Evolutionary conservation across 805 yeast genomes (phyloP).

Genomic region (Suhomyces kilbournensis): DNA sequence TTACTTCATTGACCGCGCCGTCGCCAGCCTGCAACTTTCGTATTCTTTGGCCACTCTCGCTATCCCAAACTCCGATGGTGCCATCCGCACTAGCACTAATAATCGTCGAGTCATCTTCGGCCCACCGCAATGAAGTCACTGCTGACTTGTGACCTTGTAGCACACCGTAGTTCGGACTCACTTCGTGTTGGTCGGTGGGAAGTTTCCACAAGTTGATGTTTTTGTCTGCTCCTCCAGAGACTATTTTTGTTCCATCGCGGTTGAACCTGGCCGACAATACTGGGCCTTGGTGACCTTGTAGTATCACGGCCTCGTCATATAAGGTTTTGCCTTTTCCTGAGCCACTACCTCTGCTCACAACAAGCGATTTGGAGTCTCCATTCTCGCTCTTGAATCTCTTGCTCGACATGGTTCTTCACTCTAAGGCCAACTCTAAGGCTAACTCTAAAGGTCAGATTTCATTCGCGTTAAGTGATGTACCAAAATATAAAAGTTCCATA

Average conservation of each 20-base stretch:
- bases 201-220: slow-evolving; percentile 47
- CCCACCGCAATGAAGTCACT: slow-evolving; percentile 59
- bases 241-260: slow-evolving; percentile 49
- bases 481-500: no score
- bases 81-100: slow-evolving; percentile 60
- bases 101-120: slow-evolving; percentile 38
- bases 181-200: slow-evolving; percentile 24
- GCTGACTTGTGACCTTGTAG: slow-evolving; percentile 62
- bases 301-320: slow-evolving; percentile 29
- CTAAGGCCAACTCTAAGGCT: no score
- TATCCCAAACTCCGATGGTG: slow-evolving; percentile 62
- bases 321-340: slow-evolving; percentile 10
- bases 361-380: background rate
- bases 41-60: slow-evolving; percentile 50
- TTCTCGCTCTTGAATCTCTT: background rate
- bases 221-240: slow-evolving; percentile 62
- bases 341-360: background rate
- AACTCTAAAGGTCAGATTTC: no score
- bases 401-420: background rate
- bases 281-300: slow-evolving; percentile 54
- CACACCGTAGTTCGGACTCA: slow-evolving; percentile 42
- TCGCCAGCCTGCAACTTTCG: slow-evolving; percentile 54
- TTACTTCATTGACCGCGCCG: slow-evolving; percentile 56
- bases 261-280: slow-evolving; percentile 54
- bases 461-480: no score